These are phyloP conservation scores for Bidens hawaiensis DNA, from an alignment of 140 eudicot genomes.

Conservation along the genomic window DNA sequence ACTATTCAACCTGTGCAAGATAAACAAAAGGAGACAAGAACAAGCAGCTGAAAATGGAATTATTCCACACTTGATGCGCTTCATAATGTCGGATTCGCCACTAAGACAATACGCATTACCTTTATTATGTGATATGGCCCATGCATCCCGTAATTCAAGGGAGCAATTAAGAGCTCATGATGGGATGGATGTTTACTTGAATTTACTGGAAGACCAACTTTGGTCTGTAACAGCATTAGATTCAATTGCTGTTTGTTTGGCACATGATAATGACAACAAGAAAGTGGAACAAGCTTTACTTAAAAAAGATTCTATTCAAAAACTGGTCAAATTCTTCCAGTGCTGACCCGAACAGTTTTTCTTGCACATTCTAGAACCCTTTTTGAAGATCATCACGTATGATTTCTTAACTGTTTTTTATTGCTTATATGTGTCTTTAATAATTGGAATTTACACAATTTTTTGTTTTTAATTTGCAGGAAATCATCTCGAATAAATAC, in stretches of 20 bases:
- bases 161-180: constrained; percentile 95
- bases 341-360: constrained; percentile 86
- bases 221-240: constrained; percentile 97
- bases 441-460: neutral
- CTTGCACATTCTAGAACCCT: constrained; percentile 86
- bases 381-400: constrained; percentile 91
- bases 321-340: constrained; percentile 82
- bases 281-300: constrained; percentile 93
- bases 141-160: constrained; percentile 90
- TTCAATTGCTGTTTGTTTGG: constrained; percentile 89
- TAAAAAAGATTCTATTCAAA: constrained; percentile 83
- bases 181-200: constrained; percentile 87
- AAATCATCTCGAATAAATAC: constrained; percentile 90
- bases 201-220: constrained; percentile 85
- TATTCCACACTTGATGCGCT: constrained; percentile 88
- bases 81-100: constrained; percentile 85
- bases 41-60: constrained; percentile 98
- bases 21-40: constrained; percentile 96
- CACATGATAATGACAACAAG: constrained; percentile 87
- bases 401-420: constrained; percentile 13
- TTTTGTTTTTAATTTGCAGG: constrained; percentile 38
- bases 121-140: constrained; percentile 91
- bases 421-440: neutral
- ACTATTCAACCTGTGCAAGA: constrained; percentile 89
- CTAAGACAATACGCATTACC: constrained; percentile 81